These are phyloP conservation scores for Castanea mollissima DNA, from an alignment of 306 rosid genomes.

Conservation along the genomic window DNA sequence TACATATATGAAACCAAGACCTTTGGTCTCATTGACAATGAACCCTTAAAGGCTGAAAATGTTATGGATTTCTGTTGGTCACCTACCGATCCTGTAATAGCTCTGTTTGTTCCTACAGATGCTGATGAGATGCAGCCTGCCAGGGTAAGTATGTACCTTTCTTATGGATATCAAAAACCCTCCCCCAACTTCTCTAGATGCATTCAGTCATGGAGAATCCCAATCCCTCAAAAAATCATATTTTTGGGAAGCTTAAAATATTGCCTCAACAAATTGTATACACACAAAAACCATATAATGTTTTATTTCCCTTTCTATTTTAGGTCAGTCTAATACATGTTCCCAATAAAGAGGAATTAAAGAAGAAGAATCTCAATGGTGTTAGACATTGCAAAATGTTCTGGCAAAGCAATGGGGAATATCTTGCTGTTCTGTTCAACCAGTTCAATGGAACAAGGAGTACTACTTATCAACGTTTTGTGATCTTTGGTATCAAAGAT, in stretches of 20 bases:
- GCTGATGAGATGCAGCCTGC: slow-evolving; percentile 64
- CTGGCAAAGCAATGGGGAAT: slow-evolving; percentile 92
- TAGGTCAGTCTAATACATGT: slow-evolving; percentile 51
- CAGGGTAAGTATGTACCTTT: slow-evolving; percentile 28
- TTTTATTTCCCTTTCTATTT: neutral
- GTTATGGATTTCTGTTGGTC: slow-evolving; percentile 57
- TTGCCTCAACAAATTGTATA: neutral
- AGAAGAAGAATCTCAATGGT: slow-evolving; percentile 63
- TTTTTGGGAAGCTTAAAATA: neutral
- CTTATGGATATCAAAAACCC: neutral
- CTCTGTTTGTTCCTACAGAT: slow-evolving; percentile 48
- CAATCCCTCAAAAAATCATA: too few relatives aligned
- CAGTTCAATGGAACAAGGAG: slow-evolving; percentile 72
- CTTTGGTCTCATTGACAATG: slow-evolving; percentile 45
- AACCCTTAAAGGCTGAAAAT: slow-evolving; percentile 42
- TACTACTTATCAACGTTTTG: slow-evolving; percentile 83
- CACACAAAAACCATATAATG: too few relatives aligned
- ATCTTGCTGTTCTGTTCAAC: slow-evolving; percentile 84
- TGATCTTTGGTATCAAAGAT: slow-evolving; percentile 77
- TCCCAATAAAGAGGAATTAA: slow-evolving; percentile 22
- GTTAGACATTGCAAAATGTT: slow-evolving; percentile 91
- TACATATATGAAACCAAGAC: slow-evolving; percentile 51
- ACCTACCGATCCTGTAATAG: slow-evolving; percentile 44
- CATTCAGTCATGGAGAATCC: too few relatives aligned
- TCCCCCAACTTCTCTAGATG: neutral